Base-by-base conservation (phyloP, 345 rosid species). In the Brassica rapa region DNA sequence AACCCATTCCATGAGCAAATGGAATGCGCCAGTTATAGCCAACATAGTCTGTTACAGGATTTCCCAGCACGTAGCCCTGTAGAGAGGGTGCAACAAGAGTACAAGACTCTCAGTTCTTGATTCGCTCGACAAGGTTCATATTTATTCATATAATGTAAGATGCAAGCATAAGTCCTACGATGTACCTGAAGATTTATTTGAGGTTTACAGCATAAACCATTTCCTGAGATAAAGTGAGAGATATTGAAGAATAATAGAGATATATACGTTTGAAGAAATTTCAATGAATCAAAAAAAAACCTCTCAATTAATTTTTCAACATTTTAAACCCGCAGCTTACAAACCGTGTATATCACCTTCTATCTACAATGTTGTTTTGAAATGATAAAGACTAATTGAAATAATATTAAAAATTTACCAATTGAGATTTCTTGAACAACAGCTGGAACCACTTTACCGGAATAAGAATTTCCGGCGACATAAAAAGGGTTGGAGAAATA, bases 361-460 rank as follows among this genome's bases (percentile, higher is more conserved):
- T 19, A 19, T 19, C 21, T 19, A 19, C 21, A 19, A 19, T 19
- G 21, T 19, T 19, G 21, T 19, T 19, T 19, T 19, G 21, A 19
- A 19, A 19, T 19, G 21, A 19, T 19, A 19, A 35, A 35, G 8
- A 2, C 41, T 55, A 35, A 35, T 1, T 30, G 33, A 74, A 62
- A 27, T 73, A 62, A 29, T 27, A 12, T 0, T 19, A 19, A 21
- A 56, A 8, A 8, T 0, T 8, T 49, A 77, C 81, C 70, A 35
- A 23, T 60, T 68, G 68, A 76, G 15, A 76, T 76, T 75, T 75
- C 78, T 66, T 75, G 72, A 8, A 75, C 80, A 6, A 61, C n/a
- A 15, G 53, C 62, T 0, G 81, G 81, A 55, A 77, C 6, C 14
- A 51, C 30, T 19, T 25, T 77, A 32, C 81, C 81, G 14, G 81